Percentiles rank a stretch among this genome's conserved stretches.
Evolutionary conservation across 495 filamentous ascomycete genomes (phyloP).

Genomic region (Xylona heveae): DNA sequence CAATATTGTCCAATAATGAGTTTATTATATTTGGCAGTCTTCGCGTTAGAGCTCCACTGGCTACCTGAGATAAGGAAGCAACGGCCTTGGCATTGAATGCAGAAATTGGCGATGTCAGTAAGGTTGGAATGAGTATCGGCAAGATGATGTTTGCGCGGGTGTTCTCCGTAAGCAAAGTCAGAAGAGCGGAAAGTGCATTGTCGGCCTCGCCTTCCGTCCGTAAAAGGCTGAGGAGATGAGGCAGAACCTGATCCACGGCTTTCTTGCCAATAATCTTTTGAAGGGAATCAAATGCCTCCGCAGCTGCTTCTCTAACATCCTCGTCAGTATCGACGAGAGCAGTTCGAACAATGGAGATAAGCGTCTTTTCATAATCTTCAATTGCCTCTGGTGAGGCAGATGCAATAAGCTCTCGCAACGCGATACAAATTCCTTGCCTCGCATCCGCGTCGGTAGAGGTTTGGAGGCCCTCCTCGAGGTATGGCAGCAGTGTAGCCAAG

Average conservation of each 20-base stretch:
- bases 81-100: slow-evolving; percentile 86
- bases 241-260: slow-evolving; percentile 84
- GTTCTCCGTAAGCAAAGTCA: slow-evolving; percentile 83
- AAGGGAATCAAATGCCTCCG: slow-evolving; percentile 87
- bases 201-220: slow-evolving; percentile 70
- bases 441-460: slow-evolving; percentile 78
- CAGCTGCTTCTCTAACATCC: slow-evolving; percentile 85
- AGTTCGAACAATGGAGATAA: slow-evolving; percentile 84
- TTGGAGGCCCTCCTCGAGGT: slow-evolving; percentile 80
- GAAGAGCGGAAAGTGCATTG: slow-evolving; percentile 75
- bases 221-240: slow-evolving; percentile 71
- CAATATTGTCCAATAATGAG: slow-evolving; percentile 77
- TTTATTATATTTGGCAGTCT: slow-evolving; percentile 77
- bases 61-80: slow-evolving; percentile 80
- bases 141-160: slow-evolving; percentile 90
- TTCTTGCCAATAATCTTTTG: slow-evolving; percentile 87
- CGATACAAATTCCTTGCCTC: slow-evolving; percentile 94
- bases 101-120: slow-evolving; percentile 75
- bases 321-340: slow-evolving; percentile 76
- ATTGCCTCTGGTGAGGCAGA: slow-evolving; percentile 79
- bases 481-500: slow-evolving; percentile 66
- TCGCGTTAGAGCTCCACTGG: slow-evolving; percentile 70
- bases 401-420: slow-evolving; percentile 74
- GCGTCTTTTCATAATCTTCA: slow-evolving; percentile 83
- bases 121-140: slow-evolving; percentile 82